Base-by-base conservation (phyloP, 768 basidiomycete species). In the Boletus sp. region DNA sequence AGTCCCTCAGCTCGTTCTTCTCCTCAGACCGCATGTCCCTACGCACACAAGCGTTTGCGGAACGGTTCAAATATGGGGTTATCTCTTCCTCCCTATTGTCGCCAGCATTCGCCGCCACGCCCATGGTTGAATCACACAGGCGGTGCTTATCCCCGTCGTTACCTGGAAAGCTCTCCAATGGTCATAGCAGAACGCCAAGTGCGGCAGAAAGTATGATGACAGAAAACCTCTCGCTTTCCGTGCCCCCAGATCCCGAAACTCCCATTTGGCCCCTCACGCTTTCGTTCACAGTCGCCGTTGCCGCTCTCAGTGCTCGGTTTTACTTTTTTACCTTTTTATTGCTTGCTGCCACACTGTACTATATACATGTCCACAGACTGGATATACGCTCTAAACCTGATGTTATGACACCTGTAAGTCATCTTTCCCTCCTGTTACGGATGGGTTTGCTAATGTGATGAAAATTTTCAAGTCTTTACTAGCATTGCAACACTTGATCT, bases 1-100 rank as follows among this genome's bases (percentile, higher is more conserved):
- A 82, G 81, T 62, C 75, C 35, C 59, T 81, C 17, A 58, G 72
- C 56, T 69, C 76, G 32, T 54, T 76, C 32, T 71, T 81, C 36
- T 52, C 59, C 41, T 70, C 76, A 6, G 67, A 73, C 41, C 67
- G 73, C 35, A 60, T 69, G 9, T 64, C 77, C 28, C 70, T 61
- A 56, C 68, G 75, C 7, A 69, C 77, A 4, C 80, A 73, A 59
- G 77, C 80, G 18, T 88, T 90, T 63, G 81, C 83, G 9, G 90
- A 92, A 71, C 86, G 81, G 41, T 91, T 92, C 82, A 91, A 91
- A 69, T 92, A 91, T 78, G 83, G 83, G 57, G 82, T 92, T 4
- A 90, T 92, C 57, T 90, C 90, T 4, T 91, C 90, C 3, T 84
- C 89, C 8, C 76, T 92, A 9, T 78, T 92, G n/a, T 82, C 87